Conservation (phyloP, 768 basidiomycete genomes). For the Tulasnella sp. region DNA sequence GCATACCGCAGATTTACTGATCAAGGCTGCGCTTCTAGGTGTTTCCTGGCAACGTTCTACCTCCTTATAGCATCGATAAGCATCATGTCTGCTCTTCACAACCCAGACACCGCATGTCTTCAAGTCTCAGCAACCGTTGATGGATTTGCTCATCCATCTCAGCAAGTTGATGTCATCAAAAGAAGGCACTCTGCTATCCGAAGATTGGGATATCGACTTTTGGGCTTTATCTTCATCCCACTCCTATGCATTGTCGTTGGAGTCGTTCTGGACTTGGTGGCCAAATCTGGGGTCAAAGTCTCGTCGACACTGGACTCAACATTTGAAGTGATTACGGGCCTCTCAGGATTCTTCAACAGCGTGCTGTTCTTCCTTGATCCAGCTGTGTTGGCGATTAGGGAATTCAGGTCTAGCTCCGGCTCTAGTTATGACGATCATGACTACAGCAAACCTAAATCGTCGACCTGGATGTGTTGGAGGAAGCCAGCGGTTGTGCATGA, state of each 20-base stretch:
- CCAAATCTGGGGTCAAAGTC: conserved; percentile 3
- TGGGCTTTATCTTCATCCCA: conserved; percentile 13
- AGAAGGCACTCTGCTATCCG: conserved; percentile 11
- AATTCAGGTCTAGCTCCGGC: no score
- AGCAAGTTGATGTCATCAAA: neutral
- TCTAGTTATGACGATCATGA: no score
- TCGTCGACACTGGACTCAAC: neutral
- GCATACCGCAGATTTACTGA: neutral
- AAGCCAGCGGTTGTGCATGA: no score
- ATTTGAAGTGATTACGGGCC: conserved; percentile 2
- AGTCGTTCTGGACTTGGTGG: conserved; percentile 7
- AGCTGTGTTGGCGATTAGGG: neutral
- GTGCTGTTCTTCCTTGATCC: conserved; percentile 3
- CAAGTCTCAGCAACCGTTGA: conserved; percentile 1
- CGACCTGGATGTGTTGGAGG: no score
- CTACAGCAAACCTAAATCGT: no score
- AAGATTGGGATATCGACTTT: conserved; percentile 7
- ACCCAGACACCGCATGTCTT: neutral
- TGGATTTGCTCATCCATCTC: neutral
- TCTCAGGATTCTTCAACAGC: neutral
- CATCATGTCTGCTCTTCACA: conserved; percentile 10
- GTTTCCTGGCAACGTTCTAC: conserved; percentile 13
- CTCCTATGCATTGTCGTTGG: conserved; percentile 9
- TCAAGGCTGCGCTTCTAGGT: neutral
- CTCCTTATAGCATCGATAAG: conserved; percentile 5